Conservation (phyloP, 352 stramenopile species). For the Achlya hypogyna region DNA sequence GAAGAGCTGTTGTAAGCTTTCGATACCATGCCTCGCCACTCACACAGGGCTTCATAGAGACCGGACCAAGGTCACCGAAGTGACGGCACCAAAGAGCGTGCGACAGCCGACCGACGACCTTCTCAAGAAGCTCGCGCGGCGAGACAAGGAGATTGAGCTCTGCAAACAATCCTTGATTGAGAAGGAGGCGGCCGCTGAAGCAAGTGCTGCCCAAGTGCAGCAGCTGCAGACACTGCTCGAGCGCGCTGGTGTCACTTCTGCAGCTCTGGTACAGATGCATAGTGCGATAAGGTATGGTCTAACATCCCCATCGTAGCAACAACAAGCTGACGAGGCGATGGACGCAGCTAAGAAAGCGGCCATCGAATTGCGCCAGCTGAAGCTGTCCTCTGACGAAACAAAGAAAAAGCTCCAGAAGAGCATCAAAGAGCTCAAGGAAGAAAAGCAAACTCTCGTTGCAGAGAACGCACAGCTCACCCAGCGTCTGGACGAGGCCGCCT, state of each 20-base stretch:
- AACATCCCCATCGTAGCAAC: background rate
- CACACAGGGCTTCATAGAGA: slow-evolving; percentile 24
- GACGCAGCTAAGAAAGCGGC: slow-evolving; percentile 10
- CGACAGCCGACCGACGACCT: slow-evolving; percentile 28
- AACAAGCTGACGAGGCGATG: background rate
- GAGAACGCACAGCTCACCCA: slow-evolving; percentile 17
- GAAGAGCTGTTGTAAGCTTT: slow-evolving; percentile 28
- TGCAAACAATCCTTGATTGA: slow-evolving; percentile 23
- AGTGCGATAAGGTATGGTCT: background rate
- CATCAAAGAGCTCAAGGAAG: slow-evolving; percentile 17
- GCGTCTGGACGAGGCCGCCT: slow-evolving; percentile 1
- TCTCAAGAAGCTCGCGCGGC: slow-evolving; percentile 23
- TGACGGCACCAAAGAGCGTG: slow-evolving; percentile 20
- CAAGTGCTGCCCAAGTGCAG: background rate
- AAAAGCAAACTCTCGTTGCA: background rate
- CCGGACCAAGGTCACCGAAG: background rate
- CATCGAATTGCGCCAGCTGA: slow-evolving; percentile 7
- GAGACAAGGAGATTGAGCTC: slow-evolving; percentile 18
- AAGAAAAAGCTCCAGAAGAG: slow-evolving; percentile 16
- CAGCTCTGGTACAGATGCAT: background rate
- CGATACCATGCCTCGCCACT: slow-evolving; percentile 20
- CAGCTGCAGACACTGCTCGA: background rate
- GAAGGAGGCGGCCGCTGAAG: slow-evolving; percentile 17
- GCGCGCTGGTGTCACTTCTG: background rate
- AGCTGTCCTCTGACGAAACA: slow-evolving; percentile 1